Percentiles rank a stretch among this genome's conserved stretches.
These are phyloP conservation scores for Lachnellula hyalina DNA, from an alignment of 2,329 filamentous ascomycete genomes.

Conservation along the genomic window DNA sequence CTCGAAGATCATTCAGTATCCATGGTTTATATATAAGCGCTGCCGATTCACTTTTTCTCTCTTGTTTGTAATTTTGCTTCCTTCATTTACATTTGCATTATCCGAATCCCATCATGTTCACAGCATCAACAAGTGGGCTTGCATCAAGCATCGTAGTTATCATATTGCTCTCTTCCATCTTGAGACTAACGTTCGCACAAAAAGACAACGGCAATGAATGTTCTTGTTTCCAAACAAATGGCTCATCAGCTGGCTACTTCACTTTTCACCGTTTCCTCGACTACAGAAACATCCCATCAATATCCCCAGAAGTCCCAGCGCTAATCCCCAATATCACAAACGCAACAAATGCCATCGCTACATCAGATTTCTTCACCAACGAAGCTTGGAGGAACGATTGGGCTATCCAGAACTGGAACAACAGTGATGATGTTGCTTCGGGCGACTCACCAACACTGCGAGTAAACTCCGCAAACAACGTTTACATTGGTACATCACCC, in stretches of 20 bases:
- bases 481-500: slow-evolving; percentile 24
- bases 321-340: slow-evolving; percentile 13
- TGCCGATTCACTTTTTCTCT: background rate
- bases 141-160: slow-evolving; percentile 6
- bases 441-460: slow-evolving; percentile 21
- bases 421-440: slow-evolving; percentile 16
- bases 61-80: background rate
- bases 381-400: slow-evolving; percentile 25
- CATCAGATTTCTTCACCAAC: slow-evolving; percentile 20
- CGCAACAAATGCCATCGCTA: slow-evolving; percentile 16
- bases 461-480: slow-evolving; percentile 27
- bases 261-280: slow-evolving; percentile 28
- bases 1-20: no score
- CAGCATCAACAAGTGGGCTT: slow-evolving; percentile 16
- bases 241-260: slow-evolving; percentile 25
- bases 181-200: slow-evolving; percentile 14
- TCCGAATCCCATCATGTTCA: background rate
- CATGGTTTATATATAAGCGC: no score
- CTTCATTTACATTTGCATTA: background rate
- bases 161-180: slow-evolving; percentile 16
- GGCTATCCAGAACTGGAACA: slow-evolving; percentile 28
- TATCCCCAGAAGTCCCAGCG: slow-evolving; percentile 9
- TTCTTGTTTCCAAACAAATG: slow-evolving; percentile 27
- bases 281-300: slow-evolving; percentile 19
- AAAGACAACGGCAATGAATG: slow-evolving; percentile 25